phyloP scores from a whole-genome alignment of 2,329 filamentous ascomycete species.

The Trichoderma sp. region DNA sequence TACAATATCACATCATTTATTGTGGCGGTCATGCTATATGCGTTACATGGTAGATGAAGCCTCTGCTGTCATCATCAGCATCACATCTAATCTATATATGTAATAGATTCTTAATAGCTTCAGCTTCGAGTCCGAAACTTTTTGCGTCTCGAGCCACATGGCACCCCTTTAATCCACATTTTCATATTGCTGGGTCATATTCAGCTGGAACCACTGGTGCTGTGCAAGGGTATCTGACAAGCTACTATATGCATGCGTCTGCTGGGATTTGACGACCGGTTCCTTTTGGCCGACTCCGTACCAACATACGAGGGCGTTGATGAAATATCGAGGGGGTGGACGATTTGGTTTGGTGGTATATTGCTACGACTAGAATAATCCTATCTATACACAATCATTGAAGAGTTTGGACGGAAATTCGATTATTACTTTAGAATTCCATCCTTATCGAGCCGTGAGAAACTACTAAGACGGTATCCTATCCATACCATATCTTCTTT shows the following conservation, averaged over 20 bases:
- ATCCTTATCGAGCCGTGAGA: too few relatives aligned
- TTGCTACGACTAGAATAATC: neutral
- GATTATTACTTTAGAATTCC: too few relatives aligned
- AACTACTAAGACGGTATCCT: too few relatives aligned
- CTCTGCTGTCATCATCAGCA: neutral
- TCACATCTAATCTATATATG: neutral
- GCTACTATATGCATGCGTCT: fast-evolving
- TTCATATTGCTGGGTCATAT: neutral
- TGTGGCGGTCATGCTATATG: neutral
- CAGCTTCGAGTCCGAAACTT: neutral
- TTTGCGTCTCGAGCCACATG: neutral
- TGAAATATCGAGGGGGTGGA: neutral
- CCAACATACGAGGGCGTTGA: neutral
- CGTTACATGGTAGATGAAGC: neutral
- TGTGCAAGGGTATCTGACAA: neutral
- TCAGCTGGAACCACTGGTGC: neutral
- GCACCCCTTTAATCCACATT: neutral
- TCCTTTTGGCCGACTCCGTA: neutral
- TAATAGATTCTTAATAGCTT: fast-evolving
- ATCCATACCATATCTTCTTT: too few relatives aligned
- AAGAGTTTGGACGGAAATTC: too few relatives aligned
- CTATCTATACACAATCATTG: too few relatives aligned
- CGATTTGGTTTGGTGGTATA: neutral
- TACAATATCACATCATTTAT: neutral
- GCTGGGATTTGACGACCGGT: neutral